Evolutionary conservation across 352 stramenopile genomes (phyloP).

Genomic region (Phytophthora rubi): DNA sequence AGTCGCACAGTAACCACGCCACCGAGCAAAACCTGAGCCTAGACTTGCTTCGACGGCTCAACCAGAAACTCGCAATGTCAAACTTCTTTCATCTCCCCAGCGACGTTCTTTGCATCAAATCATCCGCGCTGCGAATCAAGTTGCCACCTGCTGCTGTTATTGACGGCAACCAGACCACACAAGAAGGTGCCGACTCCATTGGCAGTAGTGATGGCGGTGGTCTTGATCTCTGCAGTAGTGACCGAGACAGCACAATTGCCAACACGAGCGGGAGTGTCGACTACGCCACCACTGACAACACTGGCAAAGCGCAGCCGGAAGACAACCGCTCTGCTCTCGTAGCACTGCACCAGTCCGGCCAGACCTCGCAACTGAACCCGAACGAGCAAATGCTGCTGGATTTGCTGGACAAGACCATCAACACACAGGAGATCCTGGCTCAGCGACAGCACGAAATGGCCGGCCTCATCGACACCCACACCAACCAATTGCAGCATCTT

Average conservation of each 20-base stretch:
- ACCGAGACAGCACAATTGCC: background rate
- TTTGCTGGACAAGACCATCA: slow-evolving; percentile 80
- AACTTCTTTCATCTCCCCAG: slow-evolving; percentile 32
- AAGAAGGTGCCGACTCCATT: slow-evolving; percentile 16
- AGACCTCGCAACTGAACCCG: slow-evolving; percentile 55
- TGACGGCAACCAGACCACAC: slow-evolving; percentile 24
- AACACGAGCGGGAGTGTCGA: slow-evolving; percentile 15
- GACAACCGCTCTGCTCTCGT: slow-evolving; percentile 30
- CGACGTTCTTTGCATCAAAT: slow-evolving; percentile 8
- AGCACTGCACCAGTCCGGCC: slow-evolving; percentile 30
- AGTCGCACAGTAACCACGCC: slow-evolving; percentile 41
- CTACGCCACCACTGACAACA: background rate
- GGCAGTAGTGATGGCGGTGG: background rate
- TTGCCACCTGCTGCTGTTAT: background rate
- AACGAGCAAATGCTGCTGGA: slow-evolving; percentile 80
- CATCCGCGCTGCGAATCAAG: slow-evolving; percentile 5
- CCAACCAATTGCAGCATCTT: slow-evolving; percentile 66
- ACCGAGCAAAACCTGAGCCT: slow-evolving; percentile 49
- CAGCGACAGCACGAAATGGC: slow-evolving; percentile 80
- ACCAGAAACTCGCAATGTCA: slow-evolving; percentile 33
- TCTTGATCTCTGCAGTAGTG: background rate
- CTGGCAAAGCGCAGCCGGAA: slow-evolving; percentile 4
- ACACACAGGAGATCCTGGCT: slow-evolving; percentile 78
- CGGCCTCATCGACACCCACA: slow-evolving; percentile 67
- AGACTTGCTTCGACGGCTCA: slow-evolving; percentile 57